These are phyloP conservation scores for Geosmithia putterillii DNA, from an alignment of 2,329 filamentous ascomycete genomes.

Conservation along the genomic window DNA sequence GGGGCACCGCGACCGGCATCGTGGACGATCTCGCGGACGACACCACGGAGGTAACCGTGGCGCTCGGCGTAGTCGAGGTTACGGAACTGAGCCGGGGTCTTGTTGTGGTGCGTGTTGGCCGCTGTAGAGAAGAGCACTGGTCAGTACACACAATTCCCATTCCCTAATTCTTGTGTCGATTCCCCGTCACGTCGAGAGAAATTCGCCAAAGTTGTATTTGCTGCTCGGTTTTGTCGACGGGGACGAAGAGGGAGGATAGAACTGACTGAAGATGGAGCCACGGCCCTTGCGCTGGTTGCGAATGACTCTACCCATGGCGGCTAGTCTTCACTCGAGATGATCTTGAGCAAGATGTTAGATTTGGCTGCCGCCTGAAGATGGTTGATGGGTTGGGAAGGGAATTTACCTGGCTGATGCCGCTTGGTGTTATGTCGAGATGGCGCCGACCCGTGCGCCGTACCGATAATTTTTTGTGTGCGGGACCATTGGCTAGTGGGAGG, in stretches of 20 bases:
- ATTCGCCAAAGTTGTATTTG: constrained; percentile 1
- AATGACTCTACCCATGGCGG: constrained; percentile 47
- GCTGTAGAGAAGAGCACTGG: constrained; percentile 26
- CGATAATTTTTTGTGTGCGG: constrained; percentile 26
- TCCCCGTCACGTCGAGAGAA: background rate
- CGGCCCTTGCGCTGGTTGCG: constrained; percentile 53
- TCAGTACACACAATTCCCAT: background rate
- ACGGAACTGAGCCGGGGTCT: constrained; percentile 77
- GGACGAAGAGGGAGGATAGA: constrained; percentile 6
- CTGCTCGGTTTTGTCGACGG: constrained; percentile 4
- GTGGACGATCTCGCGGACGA: constrained; percentile 99
- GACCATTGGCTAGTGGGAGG: constrained; percentile 11
- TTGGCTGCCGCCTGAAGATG: constrained; percentile 1
- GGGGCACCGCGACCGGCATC: constrained; percentile 94
- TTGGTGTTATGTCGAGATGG: constrained; percentile 25
- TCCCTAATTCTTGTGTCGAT: background rate
- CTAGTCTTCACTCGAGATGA: constrained; percentile 12
- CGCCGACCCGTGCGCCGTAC: constrained; percentile 10
- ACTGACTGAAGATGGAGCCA: constrained; percentile 46
- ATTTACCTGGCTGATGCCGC: constrained; percentile 26
- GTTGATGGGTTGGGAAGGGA: background rate
- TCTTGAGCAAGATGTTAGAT: constrained; percentile 1
- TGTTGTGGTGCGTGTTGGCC: constrained; percentile 84
- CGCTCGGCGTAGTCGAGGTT: constrained; percentile 92
- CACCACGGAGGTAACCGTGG: constrained; percentile 94